These are phyloP conservation scores for Rubus parviflorus DNA, from an alignment of 306 rosid species.

Conservation along the genomic window DNA sequence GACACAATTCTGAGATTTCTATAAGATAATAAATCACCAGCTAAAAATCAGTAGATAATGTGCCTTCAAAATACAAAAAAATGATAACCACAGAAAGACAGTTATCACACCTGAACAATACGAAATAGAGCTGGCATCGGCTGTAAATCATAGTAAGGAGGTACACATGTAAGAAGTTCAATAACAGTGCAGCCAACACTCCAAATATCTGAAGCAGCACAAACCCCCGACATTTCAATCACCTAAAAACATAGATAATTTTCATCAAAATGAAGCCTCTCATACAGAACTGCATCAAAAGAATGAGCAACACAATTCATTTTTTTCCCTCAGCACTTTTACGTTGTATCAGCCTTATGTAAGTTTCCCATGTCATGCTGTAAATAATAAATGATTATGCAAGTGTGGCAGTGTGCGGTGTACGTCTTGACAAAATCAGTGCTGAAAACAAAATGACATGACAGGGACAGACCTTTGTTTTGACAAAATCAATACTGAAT, in stretches of 20 bases:
- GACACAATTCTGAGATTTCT: background rate
- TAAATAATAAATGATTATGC: background rate
- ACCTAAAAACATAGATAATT: constrained; percentile 59
- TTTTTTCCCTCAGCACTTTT: background rate
- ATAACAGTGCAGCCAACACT: constrained; percentile 99
- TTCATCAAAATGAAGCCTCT: constrained; percentile 25
- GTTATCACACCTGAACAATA: constrained; percentile 78
- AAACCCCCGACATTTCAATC: constrained; percentile 98
- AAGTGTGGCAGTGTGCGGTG: background rate
- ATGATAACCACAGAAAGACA: background rate
- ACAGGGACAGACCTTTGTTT: background rate
- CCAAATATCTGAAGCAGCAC: constrained; percentile 99
- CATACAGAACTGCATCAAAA: background rate
- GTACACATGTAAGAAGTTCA: constrained; percentile 95
- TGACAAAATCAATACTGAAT: background rate
- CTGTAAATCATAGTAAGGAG: constrained; percentile 97
- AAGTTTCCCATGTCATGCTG: background rate
- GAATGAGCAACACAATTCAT: background rate
- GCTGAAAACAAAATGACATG: background rate
- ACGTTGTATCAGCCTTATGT: background rate
- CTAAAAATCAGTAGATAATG: constrained; percentile 14
- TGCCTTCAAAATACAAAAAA: constrained; percentile 11
- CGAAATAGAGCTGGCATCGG: constrained; percentile 99
- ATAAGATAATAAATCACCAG: background rate
- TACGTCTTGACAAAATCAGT: background rate